These are phyloP conservation scores for Cudoniella acicularis DNA, from an alignment of 495 filamentous ascomycete species.

Conservation along the genomic window DNA sequence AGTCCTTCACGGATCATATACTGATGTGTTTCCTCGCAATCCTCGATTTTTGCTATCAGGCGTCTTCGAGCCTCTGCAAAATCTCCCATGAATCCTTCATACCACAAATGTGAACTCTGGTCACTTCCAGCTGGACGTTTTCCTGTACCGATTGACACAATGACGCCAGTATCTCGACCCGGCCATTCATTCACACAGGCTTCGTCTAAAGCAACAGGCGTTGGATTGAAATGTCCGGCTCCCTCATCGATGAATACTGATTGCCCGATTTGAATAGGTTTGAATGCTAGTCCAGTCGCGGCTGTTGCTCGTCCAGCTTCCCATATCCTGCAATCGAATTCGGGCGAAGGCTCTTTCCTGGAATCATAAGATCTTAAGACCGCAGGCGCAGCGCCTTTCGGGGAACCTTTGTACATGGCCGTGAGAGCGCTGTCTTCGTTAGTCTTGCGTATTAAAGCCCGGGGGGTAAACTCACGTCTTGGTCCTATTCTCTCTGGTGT, in stretches of 20 bases:
- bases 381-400: slow-evolving; percentile 58
- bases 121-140: slow-evolving; percentile 75
- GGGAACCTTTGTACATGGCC: slow-evolving; percentile 81
- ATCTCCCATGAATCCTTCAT: slow-evolving; percentile 87
- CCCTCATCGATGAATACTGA: slow-evolving; percentile 94
- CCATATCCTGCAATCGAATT: slow-evolving; percentile 92
- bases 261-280: slow-evolving; percentile 90
- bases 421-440: slow-evolving; percentile 68
- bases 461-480: slow-evolving; percentile 69
- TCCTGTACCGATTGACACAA: slow-evolving; percentile 88
- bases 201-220: slow-evolving; percentile 82
- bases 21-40: slow-evolving; percentile 87
- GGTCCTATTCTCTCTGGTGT: slow-evolving; percentile 77
- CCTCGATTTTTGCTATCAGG: slow-evolving; percentile 87
- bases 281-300: slow-evolving; percentile 89
- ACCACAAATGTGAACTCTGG: slow-evolving; percentile 71
- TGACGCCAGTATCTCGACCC: slow-evolving; percentile 81
- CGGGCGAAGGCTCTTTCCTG: slow-evolving; percentile 80
- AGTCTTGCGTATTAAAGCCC: slow-evolving; percentile 6
- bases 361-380: slow-evolving; percentile 93
- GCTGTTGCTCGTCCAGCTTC: slow-evolving; percentile 93
- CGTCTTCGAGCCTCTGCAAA: slow-evolving; percentile 85
- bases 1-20: slow-evolving; percentile 75
- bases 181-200: slow-evolving; percentile 93
- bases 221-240: slow-evolving; percentile 85